phyloP scores from a whole-genome alignment of 2,329 filamentous ascomycete genomes.

The Neurospora sp. region DNA sequence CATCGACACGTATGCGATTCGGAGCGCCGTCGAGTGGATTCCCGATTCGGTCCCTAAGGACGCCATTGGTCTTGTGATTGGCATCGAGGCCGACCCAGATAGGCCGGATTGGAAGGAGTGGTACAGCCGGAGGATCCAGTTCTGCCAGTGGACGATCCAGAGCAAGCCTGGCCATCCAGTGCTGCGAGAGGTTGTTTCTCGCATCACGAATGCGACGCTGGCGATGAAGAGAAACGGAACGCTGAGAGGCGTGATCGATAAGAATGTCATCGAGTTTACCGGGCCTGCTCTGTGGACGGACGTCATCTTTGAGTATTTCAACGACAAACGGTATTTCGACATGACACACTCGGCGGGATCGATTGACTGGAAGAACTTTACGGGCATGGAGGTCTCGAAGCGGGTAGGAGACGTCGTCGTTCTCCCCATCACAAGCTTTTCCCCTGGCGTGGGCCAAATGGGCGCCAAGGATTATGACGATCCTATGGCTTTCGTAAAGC shows the following conservation, averaged over 20 bases:
- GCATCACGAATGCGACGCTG: slow-evolving; percentile 76
- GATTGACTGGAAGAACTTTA: slow-evolving; percentile 83
- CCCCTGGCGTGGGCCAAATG: slow-evolving; percentile 90
- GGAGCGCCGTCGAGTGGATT: slow-evolving; percentile 80
- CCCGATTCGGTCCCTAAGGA: slow-evolving; percentile 67
- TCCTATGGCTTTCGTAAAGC: slow-evolving; percentile 95
- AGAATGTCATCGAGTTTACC: slow-evolving; percentile 84
- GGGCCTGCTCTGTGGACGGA: slow-evolving; percentile 95
- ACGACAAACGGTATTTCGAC: slow-evolving; percentile 81
- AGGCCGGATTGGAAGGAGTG: slow-evolving; percentile 85
- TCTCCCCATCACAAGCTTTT: slow-evolving; percentile 93
- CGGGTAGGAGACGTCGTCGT: slow-evolving; percentile 91
- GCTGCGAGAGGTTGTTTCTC: slow-evolving; percentile 75
- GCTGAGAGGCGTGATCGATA: slow-evolving; percentile 50
- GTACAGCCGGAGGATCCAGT: slow-evolving; percentile 94
- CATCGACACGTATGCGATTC: slow-evolving; percentile 83
- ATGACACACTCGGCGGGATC: slow-evolving; percentile 59
- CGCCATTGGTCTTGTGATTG: slow-evolving; percentile 76
- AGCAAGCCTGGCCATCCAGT: slow-evolving; percentile 89
- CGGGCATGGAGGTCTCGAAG: slow-evolving; percentile 71
- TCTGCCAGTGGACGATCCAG: slow-evolving; percentile 99
- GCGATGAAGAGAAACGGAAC: slow-evolving; percentile 58
- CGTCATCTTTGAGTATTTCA: slow-evolving; percentile 84
- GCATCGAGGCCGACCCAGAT: slow-evolving; percentile 94
- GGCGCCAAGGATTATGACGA: slow-evolving; percentile 79